Conservation (phyloP, 2,329 filamentous ascomycete genomes). For the Dothideomycetes sp. region DNA sequence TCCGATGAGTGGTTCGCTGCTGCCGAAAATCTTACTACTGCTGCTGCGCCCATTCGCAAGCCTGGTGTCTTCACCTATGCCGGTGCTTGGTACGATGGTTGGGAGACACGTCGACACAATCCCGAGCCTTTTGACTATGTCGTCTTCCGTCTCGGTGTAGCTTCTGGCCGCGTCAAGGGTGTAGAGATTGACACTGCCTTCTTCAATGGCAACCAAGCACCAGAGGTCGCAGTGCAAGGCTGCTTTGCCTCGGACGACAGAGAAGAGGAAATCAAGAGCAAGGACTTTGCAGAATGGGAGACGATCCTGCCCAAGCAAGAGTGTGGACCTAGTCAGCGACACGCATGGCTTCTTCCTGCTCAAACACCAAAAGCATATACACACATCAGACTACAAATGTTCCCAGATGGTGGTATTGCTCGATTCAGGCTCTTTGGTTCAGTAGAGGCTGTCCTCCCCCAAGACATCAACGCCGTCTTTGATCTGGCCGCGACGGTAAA, state of each 20-base stretch:
- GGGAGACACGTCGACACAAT: conserved; percentile 54
- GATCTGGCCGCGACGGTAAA: conserved; percentile 71
- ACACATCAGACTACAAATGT: conserved; percentile 74
- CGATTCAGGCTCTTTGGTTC: conserved; percentile 68
- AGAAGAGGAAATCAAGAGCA: conserved; percentile 47
- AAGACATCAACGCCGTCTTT: conserved; percentile 52
- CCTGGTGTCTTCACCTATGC: conserved; percentile 48
- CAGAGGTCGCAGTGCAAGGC: conserved; percentile 67
- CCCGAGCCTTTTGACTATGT: conserved; percentile 47
- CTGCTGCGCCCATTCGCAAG: conserved; percentile 43
- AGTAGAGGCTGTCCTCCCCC: conserved; percentile 65
- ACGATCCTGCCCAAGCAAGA: conserved; percentile 58
- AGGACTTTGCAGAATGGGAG: conserved; percentile 47
- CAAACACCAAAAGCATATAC: conserved; percentile 57
- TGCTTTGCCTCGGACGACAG: conserved; percentile 54
- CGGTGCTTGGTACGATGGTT: conserved; percentile 55
- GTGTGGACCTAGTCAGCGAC: conserved; percentile 63
- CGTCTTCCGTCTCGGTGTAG: conserved; percentile 46
- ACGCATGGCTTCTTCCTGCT: conserved; percentile 56
- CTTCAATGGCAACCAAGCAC: conserved; percentile 75
- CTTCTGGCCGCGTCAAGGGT: conserved; percentile 61
- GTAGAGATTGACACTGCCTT: conserved; percentile 72
- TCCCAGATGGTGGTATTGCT: conserved; percentile 74
- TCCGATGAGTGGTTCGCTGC: conserved; percentile 53
- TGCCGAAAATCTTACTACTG: conserved; percentile 47